These are phyloP conservation scores for Cercospora zeina DNA, from an alignment of 2,329 filamentous ascomycete genomes.

Conservation along the genomic window DNA sequence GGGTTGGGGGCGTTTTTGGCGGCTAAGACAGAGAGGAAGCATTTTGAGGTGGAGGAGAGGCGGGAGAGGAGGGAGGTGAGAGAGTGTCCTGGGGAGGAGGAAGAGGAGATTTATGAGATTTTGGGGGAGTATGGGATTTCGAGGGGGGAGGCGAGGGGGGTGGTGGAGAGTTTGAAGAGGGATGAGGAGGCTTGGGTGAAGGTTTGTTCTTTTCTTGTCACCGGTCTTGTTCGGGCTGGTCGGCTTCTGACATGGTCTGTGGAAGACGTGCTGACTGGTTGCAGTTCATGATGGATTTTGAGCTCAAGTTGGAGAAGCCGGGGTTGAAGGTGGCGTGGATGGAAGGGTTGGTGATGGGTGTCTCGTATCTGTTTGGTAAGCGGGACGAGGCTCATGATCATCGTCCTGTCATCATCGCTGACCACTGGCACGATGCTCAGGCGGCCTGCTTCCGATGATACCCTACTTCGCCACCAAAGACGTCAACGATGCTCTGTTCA, in stretches of 20 bases:
- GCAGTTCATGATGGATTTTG: conserved; percentile 63
- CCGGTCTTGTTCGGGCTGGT: too few species aligned
- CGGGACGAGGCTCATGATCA: too few species aligned
- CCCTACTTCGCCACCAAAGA: conserved; percentile 53
- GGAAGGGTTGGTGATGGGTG: conserved; percentile 45
- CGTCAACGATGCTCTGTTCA: conserved; percentile 47
- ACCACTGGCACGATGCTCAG: conserved; percentile 21
- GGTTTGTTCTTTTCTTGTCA: conserved; percentile 28
- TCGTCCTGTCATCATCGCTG: background rate
- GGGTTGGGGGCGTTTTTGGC: conserved; percentile 73
- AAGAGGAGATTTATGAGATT: conserved; percentile 45
- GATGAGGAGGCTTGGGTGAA: conserved; percentile 53
- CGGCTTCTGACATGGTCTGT: background rate
- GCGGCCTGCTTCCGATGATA: conserved; percentile 50
- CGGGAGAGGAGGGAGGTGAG: conserved; percentile 51
- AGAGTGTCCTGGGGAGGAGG: conserved; percentile 48
- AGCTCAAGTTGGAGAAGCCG: conserved; percentile 52
- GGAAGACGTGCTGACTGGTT: background rate
- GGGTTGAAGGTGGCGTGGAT: conserved; percentile 50
- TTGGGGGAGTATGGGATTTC: conserved; percentile 55
- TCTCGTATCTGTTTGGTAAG: conserved; percentile 43
- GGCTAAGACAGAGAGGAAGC: conserved; percentile 57
- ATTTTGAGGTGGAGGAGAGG: conserved; percentile 53
- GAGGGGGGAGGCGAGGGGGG: conserved; percentile 45
- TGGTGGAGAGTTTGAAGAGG: conserved; percentile 54